These are phyloP conservation scores for Ophiostoma piceae DNA, from an alignment of 2,329 filamentous ascomycete genomes.

Conservation along the genomic window DNA sequence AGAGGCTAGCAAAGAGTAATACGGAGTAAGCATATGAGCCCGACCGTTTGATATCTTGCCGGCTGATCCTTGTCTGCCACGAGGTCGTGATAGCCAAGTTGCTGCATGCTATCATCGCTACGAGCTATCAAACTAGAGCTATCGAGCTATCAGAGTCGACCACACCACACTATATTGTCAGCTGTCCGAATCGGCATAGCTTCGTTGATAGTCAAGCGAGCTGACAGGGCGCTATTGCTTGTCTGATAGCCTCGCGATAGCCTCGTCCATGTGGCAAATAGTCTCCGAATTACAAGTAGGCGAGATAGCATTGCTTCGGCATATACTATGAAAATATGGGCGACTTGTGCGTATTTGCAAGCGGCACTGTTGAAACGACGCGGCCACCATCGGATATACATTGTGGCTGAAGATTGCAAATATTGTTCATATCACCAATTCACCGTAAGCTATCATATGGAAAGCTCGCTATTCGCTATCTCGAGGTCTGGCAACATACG, in stretches of 20 bases:
- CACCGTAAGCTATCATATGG: background rate
- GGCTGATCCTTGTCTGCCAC: background rate
- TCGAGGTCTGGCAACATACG: background rate
- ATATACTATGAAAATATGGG: background rate
- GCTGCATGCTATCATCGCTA: background rate
- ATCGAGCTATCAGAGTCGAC: background rate
- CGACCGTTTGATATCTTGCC: background rate
- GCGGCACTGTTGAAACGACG: background rate
- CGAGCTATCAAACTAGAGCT: too few species aligned
- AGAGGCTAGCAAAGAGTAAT: background rate
- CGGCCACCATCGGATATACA: background rate
- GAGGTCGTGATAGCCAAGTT: background rate
- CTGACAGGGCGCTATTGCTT: background rate
- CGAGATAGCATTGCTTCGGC: background rate
- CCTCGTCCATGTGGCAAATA: background rate
- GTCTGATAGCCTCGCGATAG: background rate
- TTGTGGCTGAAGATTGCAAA: background rate
- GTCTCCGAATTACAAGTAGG: background rate
- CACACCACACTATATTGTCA: background rate
- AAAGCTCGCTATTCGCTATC: background rate
- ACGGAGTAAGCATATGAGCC: background rate
- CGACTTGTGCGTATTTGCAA: too few species aligned
- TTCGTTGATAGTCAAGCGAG: background rate
- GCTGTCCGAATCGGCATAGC: background rate
- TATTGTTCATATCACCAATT: background rate